phyloP scores from a whole-genome alignment of 1,284 basidiomycete genomes.

The Tilletia indica region DNA sequence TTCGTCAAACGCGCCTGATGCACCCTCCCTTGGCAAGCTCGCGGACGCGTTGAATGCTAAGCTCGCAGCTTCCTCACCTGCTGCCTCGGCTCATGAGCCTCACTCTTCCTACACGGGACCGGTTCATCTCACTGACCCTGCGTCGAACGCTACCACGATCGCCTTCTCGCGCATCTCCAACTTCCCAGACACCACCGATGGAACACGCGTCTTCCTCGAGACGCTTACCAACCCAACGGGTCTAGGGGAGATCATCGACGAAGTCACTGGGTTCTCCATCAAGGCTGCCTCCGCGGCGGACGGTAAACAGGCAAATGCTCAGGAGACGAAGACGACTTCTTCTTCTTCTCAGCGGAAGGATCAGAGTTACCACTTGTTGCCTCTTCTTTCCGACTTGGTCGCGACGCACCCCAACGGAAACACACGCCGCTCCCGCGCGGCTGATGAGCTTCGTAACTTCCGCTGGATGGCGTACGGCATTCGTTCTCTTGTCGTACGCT shows the following conservation, averaged over 20 bases:
- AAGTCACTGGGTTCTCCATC: background rate
- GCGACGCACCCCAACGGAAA: background rate
- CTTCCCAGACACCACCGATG: conserved; percentile 6
- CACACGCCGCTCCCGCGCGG: conserved; percentile 23
- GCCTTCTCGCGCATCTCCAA: conserved; percentile 15
- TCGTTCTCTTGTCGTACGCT: conserved; percentile 48
- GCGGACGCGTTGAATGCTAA: conserved; percentile 3
- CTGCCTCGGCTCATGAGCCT: background rate
- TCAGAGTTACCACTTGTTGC: background rate
- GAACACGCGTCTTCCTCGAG: conserved; percentile 12
- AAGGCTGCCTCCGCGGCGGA: background rate
- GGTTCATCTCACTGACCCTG: background rate
- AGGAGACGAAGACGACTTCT: background rate
- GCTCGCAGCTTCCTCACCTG: background rate
- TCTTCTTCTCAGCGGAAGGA: background rate
- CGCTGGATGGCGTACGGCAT: conserved; percentile 48
- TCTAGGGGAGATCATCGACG: background rate
- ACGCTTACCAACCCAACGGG: background rate
- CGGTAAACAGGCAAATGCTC: background rate
- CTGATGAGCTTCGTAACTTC: conserved; percentile 42
- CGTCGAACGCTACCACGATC: conserved; percentile 13
- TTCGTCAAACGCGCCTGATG: background rate
- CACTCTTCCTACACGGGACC: background rate
- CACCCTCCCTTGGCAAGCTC: background rate
- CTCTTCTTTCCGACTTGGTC: conserved; percentile 12